phyloP scores from a whole-genome alignment of 169 alveolate genomes.

The Theileria sp. region DNA sequence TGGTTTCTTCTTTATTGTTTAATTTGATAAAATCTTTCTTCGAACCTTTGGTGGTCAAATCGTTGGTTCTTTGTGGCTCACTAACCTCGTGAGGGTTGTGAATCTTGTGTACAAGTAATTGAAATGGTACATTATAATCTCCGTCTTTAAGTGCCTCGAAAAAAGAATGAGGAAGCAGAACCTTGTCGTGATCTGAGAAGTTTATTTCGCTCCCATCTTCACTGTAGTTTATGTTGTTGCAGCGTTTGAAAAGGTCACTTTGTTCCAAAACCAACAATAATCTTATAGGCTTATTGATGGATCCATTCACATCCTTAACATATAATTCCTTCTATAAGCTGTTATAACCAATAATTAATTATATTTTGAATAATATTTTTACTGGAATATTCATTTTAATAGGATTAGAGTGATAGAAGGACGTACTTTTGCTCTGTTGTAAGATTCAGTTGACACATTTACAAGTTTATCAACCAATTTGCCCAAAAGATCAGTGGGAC shows the following conservation, averaged over 20 bases:
- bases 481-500: background rate
- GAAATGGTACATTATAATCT: conserved; percentile 52
- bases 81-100: conserved; percentile 11
- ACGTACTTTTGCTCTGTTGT: background rate
- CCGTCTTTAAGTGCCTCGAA: conserved; percentile 38
- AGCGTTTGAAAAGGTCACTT: conserved; percentile 52
- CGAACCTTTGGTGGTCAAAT: background rate
- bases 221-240: conserved; percentile 14
- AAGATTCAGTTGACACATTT: conserved; percentile 1
- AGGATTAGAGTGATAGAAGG: background rate
- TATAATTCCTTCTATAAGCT: conserved; percentile 46
- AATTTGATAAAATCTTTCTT: background rate
- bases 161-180: conserved; percentile 48
- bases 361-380: background rate
- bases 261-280: conserved; percentile 50
- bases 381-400: background rate
- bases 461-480: conserved; percentile 19
- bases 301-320: conserved; percentile 53
- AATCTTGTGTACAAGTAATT: conserved; percentile 55
- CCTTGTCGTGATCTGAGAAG: conserved; percentile 61
- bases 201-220: conserved; percentile 47
- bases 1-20: background rate
- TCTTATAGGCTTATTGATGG: conserved; percentile 4
- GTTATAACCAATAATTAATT: background rate
- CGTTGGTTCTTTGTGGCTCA: background rate